Percentiles rank a stretch among this genome's conserved stretches.
Conservation (phyloP, 2,329 filamentous ascomycete genomes). For the Colletotrichum acutatum region DNA sequence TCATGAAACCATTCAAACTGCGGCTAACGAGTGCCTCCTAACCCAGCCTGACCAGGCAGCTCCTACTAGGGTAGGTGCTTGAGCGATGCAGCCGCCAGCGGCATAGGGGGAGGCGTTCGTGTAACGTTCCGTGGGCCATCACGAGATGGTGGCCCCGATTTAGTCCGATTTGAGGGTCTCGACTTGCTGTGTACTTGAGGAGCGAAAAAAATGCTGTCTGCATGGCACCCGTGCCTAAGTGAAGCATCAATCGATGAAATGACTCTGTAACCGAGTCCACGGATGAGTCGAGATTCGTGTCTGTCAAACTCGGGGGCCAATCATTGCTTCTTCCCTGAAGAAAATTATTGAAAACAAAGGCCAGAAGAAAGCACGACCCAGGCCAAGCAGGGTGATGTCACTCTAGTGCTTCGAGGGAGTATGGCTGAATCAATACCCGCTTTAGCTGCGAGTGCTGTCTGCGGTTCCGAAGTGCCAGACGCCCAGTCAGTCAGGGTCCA, state of each 20-base stretch:
- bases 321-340: not conserved
- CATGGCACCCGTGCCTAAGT: constrained; percentile 5
- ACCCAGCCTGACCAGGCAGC: no score
- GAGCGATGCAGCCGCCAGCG: constrained; percentile 10
- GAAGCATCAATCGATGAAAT: constrained; percentile 22
- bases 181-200: not conserved
- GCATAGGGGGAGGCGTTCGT: constrained; percentile 24
- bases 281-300: constrained; percentile 2
- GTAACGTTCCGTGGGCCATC: constrained; percentile 27
- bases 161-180: constrained; percentile 12
- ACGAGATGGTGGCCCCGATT: constrained; percentile 13
- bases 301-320: not conserved
- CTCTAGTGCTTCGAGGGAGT: not conserved
- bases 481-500: constrained; percentile 23
- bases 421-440: constrained; percentile 6
- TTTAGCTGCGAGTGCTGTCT: constrained; percentile 33
- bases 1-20: constrained; percentile 8
- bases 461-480: not conserved
- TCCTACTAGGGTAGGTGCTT: not conserved
- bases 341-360: constrained; percentile 16
- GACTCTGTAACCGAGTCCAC: not conserved
- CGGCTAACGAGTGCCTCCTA: not conserved
- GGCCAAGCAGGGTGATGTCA: constrained; percentile 27
- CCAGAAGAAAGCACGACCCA: constrained; percentile 4
- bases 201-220: not conserved